Conservation (phyloP, 306 rosid genomes). For the Cucurbita maxima region DNA sequence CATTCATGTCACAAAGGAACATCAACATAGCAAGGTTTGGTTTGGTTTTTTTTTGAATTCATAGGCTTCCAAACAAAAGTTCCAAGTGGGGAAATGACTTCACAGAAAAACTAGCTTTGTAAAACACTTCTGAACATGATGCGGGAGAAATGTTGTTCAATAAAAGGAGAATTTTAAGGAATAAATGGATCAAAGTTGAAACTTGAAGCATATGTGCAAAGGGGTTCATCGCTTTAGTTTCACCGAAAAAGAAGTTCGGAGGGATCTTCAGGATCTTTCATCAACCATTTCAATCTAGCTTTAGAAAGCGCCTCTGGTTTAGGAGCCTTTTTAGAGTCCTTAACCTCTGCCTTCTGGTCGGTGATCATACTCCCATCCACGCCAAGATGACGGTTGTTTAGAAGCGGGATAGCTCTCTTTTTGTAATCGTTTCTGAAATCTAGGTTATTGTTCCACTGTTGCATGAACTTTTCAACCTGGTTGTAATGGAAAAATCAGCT, state of each 20-base stretch:
- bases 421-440: slow-evolving; percentile 9
- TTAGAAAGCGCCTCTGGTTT: slow-evolving; percentile 7
- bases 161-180: background rate
- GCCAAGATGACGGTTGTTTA: background rate
- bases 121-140: background rate
- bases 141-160: background rate
- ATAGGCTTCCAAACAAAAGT: background rate
- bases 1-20: too few species aligned
- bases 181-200: background rate
- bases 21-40: too few species aligned
- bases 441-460: background rate
- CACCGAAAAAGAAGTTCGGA: background rate
- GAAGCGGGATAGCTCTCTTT: background rate
- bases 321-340: background rate
- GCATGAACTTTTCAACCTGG: slow-evolving; percentile 11
- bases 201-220: background rate
- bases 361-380: background rate
- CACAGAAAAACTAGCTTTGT: background rate
- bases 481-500: background rate
- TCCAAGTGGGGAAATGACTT: background rate
- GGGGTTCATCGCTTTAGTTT: background rate
- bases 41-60: background rate
- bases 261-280: slow-evolving; percentile 3
- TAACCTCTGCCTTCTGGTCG: background rate
- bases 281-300: slow-evolving; percentile 1